A percentile compares a stretch with the other conserved stretches of the same genome.
These are phyloP conservation scores for Punica granatum DNA, from an alignment of 345 rosid species.

Conservation along the genomic window DNA sequence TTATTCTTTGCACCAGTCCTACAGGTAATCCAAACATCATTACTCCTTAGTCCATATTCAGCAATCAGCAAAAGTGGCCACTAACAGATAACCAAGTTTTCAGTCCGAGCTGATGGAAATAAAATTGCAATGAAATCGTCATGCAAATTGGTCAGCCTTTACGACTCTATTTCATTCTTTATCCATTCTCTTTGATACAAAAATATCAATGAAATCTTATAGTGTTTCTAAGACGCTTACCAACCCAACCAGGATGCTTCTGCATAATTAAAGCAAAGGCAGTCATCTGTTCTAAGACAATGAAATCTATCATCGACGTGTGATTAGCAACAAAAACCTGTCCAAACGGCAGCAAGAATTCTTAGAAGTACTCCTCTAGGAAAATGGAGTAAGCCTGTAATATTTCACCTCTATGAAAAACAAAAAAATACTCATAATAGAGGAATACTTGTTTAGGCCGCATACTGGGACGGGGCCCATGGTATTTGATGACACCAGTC, in stretches of 20 bases:
- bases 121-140: too few relatives aligned
- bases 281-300: constrained; percentile 91
- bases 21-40: neutral
- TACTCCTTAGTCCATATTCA: neutral
- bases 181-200: too few relatives aligned
- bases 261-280: constrained; percentile 99
- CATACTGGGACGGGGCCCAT: constrained; percentile 90
- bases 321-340: constrained; percentile 99
- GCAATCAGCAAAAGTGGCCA: neutral
- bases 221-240: constrained; percentile 28
- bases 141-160: too few relatives aligned
- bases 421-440: neutral
- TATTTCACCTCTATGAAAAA: neutral
- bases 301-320: constrained; percentile 98
- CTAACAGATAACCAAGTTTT: too few relatives aligned
- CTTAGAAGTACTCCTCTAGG: neutral
- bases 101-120: too few relatives aligned
- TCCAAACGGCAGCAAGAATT: constrained; percentile 13
- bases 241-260: constrained; percentile 99
- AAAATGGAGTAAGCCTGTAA: neutral
- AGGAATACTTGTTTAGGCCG: constrained; percentile 80
- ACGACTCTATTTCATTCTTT: too few relatives aligned
- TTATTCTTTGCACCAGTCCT: constrained; percentile 90
- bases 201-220: neutral
- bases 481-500: constrained; percentile 96